A percentile compares a stretch with the other conserved stretches of the same genome.
Evolutionary conservation across 106 monocot genomes (phyloP).

Genomic region (Chionographis japonica): DNA sequence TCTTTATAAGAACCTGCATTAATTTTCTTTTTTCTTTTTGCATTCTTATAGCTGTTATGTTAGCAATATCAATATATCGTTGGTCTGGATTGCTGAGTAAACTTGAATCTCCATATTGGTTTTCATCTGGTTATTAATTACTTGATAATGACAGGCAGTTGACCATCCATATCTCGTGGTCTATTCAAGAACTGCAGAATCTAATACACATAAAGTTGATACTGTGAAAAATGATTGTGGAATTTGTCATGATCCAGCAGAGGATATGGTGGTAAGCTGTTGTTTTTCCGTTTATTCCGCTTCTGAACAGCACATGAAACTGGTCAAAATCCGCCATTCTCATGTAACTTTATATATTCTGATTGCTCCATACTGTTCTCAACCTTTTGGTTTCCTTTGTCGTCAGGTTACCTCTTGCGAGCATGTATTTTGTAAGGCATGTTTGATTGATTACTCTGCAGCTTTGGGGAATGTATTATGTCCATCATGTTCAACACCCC

Average conservation of each 20-base stretch:
- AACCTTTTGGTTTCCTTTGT: neutral
- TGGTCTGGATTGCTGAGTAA: neutral
- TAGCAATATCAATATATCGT: neutral
- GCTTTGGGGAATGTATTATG: slow-evolving; percentile 46
- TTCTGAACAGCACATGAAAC: neutral
- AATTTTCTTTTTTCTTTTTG: no score
- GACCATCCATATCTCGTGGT: slow-evolving; percentile 94
- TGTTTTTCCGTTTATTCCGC: neutral
- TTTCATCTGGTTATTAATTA: neutral
- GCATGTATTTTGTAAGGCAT: slow-evolving; percentile 78
- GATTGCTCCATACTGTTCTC: neutral
- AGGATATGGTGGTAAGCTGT: slow-evolving; percentile 67
- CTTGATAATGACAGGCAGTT: slow-evolving; percentile 56
- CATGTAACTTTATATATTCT: no score
- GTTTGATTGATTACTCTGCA: slow-evolving; percentile 59
- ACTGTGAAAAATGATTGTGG: slow-evolving; percentile 33
- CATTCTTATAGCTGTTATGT: no score
- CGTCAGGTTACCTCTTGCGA: slow-evolving; percentile 74
- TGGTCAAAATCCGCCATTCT: no score
- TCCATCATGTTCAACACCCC: slow-evolving; percentile 74
- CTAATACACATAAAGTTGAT: slow-evolving; percentile 12
- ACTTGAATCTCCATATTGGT: no score
- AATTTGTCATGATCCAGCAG: slow-evolving; percentile 62
- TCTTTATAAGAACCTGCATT: no score
- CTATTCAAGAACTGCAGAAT: slow-evolving; percentile 49